Conservation (phyloP, 192 early-diverging fungal genomes). For the Neocallimastix lanati region DNA sequence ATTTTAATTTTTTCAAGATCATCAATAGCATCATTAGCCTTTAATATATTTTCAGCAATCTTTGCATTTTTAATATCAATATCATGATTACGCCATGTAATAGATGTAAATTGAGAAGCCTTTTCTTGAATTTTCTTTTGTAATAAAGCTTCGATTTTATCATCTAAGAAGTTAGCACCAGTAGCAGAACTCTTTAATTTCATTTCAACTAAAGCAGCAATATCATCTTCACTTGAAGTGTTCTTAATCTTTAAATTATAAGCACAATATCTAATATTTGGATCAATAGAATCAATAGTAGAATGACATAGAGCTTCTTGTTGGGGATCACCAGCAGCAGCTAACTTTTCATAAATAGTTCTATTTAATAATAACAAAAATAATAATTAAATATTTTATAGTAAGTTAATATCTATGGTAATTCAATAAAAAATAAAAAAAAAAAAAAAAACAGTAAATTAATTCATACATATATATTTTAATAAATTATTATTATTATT, state of each 20-base stretch:
- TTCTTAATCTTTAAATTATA: constrained; percentile 33
- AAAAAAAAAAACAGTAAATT: no score
- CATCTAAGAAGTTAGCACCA: not conserved
- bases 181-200: not conserved
- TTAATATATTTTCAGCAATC: constrained; percentile 1
- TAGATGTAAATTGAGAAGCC: not conserved
- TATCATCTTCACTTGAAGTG: constrained; percentile 6
- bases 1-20: constrained; percentile 5
- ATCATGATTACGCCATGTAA: not conserved
- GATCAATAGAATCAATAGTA: constrained; percentile 55
- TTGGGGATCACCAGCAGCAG: constrained; percentile 26
- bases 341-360: constrained; percentile 47
- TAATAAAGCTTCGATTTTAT: not conserved
- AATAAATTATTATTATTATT: no score
- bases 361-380: no score
- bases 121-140: not conserved
- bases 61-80: not conserved
- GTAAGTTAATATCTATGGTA: no score
- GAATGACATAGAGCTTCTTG: constrained; percentile 42
- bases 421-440: no score
- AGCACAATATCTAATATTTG: constrained; percentile 61
- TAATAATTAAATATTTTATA: no score
- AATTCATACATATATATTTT: not conserved
- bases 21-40: constrained; percentile 5
- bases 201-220: constrained; percentile 23